Base-by-base conservation (phyloP, 1,284 basidiomycete species). In the Fistulina hepatica region DNA sequence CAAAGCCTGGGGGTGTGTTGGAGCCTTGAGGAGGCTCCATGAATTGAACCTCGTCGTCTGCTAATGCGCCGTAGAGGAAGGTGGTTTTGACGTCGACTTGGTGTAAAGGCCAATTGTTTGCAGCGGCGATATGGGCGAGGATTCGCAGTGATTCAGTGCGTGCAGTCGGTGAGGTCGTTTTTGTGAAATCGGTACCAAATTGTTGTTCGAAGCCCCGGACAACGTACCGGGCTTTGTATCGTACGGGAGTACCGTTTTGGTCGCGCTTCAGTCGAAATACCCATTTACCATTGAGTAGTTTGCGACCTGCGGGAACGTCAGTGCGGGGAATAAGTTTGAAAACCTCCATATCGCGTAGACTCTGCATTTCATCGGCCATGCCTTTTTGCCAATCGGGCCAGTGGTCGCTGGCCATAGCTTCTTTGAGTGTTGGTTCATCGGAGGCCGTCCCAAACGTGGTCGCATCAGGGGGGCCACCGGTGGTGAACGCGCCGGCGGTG, bases 11-110 rank as follows among this genome's bases (percentile, higher is more conserved):
- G n/a, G n/a, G n/a, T n/a, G n/a, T n/a, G n/a, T n/a, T n/a, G 13
- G 21, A 22, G 48, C 34, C 53, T 50, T 0, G 47, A 48, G 59
- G 63, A 37, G 64, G 61, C n/a, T 58, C 44, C 48, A 67, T 54
- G 40, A 61, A 67, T 22, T 66, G 50, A 2, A 53, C 50, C 33
- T 67, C 61, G 1, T 63, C 51, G 4, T 51, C 39, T 13, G 48
- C 45, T 0, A 73, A 52, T 0, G 52, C 27, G 1, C 63, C 63
- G 45, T 67, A 60, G 0, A 69, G 52, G 44, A 63, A 73, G 0
- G 69, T 67, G 0, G 59, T 66, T 24, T 67, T 65, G 32, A 73
- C 52, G 41, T 76, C 64, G 3, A 67, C 49, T 30, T 67, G 62
- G 19, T 58, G 50, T 1, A 62, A 37, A 13, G 63, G 56, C 53